Evolutionary conservation across 169 alveolate species (phyloP), one percentile per base, ranked within the genome.

Genomic region (Cryptosporidium canis): DNA sequence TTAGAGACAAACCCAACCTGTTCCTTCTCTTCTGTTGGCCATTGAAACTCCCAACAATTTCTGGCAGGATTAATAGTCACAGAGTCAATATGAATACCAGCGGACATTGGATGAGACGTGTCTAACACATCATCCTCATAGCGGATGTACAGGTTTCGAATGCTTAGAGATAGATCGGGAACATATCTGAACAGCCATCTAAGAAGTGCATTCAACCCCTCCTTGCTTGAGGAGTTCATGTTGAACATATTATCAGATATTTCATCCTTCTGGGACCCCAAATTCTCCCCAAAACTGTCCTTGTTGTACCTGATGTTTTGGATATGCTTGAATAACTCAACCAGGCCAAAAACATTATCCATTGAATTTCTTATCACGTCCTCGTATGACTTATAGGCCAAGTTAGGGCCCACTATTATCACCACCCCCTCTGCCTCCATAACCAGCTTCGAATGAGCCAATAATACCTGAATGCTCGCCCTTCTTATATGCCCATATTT

Each of bases 401-500:
- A 56, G 39, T 77, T 77, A 43, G 87, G 87, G 16, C 87, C 87
- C 14, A 77, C 61, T 27, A 77, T 77, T 44, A 77, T n/a, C 31
- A 77, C 87, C 2, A 77, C 72, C 24, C 72, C 72, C n/a, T 77
- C 87, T n/a, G 61, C 87, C 9, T 77, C 87, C 70, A 77, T 61
- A 3, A 77, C 65, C 14, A 77, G 65, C 31, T 77, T 77, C 18
- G 87, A 77, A 27, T 77, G 87, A 37, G 87, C 87, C 6, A 77
- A 29, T 27, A 77, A n/a, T 37, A 77, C 87, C 39, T 77, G 87
- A 43, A 77, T 77, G 8, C 61, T 77, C 12, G 87, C 87, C 27
- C 87, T 77, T 29, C 87, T 39, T 41, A 77, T 77, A 41, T 77
- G 87, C 3, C 87, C 87, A 77, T 77, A 77, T 37, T 77, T 77